Percentiles rank a stretch among this genome's conserved stretches.
These are phyloP conservation scores for Solanum habrochaites DNA, from an alignment of 257 asterid species.

Conservation along the genomic window DNA sequence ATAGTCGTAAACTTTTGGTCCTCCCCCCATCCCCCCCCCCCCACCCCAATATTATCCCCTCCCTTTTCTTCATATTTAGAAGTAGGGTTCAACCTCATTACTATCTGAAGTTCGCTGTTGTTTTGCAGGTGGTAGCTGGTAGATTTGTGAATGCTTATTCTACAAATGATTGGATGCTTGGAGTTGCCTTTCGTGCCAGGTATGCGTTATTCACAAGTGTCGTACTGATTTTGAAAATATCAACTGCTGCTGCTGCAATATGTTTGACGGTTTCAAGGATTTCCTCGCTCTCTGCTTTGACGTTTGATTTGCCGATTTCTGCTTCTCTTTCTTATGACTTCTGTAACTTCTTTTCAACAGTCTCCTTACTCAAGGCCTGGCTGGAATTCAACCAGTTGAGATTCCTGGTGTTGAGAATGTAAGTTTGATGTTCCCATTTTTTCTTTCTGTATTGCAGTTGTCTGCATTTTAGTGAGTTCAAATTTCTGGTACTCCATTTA, in stretches of 20 bases:
- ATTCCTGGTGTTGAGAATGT: conserved; percentile 90
- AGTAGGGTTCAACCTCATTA: neutral
- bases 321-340: neutral
- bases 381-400: conserved; percentile 91
- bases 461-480: neutral
- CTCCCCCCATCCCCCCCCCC: neutral
- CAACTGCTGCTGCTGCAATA: neutral
- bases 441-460: neutral
- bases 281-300: neutral
- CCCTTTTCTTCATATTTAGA: neutral
- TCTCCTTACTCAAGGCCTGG: conserved; percentile 91
- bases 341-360: conserved; percentile 24
- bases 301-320: neutral
- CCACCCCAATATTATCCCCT: neutral
- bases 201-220: conserved; percentile 8
- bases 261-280: neutral
- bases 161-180: conserved; percentile 93
- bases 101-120: neutral
- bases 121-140: conserved; percentile 77
- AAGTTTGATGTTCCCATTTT: neutral
- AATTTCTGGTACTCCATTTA: neutral
- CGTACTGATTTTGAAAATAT: neutral
- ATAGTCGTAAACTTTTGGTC: neutral
- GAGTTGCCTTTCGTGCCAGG: conserved; percentile 92
- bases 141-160: conserved; percentile 82